Evolutionary conservation across 148 eudicot genomes (phyloP), one percentile per base, ranked within the genome.

Genomic region (Silene conica): DNA sequence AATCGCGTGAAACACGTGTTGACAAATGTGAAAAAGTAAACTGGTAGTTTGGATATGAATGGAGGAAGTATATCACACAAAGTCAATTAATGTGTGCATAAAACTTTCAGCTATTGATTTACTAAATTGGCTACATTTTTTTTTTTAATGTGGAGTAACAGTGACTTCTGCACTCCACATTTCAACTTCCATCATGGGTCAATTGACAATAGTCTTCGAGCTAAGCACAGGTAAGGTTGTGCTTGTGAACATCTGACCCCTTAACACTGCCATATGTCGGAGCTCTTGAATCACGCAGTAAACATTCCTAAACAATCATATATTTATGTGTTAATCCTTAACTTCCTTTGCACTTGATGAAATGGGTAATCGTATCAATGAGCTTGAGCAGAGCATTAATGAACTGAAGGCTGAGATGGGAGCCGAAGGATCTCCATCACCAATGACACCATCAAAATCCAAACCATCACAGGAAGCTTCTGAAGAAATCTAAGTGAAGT

Each of bases 391-490:
- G 75, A 91, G 94, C 88, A 92, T 89, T 75, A 92, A 85, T 63
- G 92, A 88, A n/a, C 89, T 87, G 69, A 87, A 87, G 82, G 70
- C 86, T n/a, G 92, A 92, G 65, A 89, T 91, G 92, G 97, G 93
- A 70, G 83, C 90, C 4, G 93, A 91, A 45, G 91, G 84, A 19
- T 80, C 91, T 56, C 85, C 96, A n/a, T 89, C 91, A 19, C 92
- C 93, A 56, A 73, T 78, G 70, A 77, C 93, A 71, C 70, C 87
- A 16, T 73, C 85, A 5, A 83, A 85, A 64, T 12, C 85, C 14
- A 69, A 73, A 8, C 72, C 76, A n/a, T 63, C 67, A 15, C 62
- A 3, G 62, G 71, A 68, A 68, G 71, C 31, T 13, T 68, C 71
- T 46, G 56, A 68, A 68, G 71, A 68, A 68, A 68, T 46, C 31